Conservation (phyloP, 305 asterid species). For the Fraxinus platypoda region DNA sequence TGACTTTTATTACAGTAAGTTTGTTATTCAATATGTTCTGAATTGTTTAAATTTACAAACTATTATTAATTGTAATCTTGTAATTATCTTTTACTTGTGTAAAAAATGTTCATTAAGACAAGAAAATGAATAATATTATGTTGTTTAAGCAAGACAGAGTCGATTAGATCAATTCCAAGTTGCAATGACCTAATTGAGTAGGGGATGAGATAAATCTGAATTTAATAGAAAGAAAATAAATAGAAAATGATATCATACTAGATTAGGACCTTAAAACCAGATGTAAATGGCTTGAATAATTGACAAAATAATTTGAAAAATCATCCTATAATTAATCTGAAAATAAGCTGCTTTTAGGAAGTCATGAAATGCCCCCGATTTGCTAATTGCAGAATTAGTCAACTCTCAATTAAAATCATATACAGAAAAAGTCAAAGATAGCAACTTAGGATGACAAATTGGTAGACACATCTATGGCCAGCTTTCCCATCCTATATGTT, state of each 20-base stretch:
- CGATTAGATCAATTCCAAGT: not conserved
- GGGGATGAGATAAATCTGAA: not conserved
- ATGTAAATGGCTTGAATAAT: not conserved
- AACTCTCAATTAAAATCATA: not conserved
- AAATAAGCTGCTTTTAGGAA: not conserved
- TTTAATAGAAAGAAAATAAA: too few species aligned
- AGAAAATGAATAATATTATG: not conserved
- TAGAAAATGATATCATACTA: not conserved
- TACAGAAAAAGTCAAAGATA: not conserved
- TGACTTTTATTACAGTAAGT: too few species aligned
- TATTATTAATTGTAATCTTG: not conserved
- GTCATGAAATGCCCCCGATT: not conserved
- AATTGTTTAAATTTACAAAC: too few species aligned
- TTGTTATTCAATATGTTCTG: too few species aligned
- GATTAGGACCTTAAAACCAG: not conserved
- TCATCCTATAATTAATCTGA: not conserved
- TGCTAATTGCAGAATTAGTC: not conserved
- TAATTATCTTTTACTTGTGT: too few species aligned
- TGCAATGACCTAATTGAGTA: not conserved
- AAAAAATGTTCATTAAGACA: not conserved
- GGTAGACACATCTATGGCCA: not conserved
- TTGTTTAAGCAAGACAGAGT: not conserved
- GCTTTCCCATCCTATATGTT: not conserved
- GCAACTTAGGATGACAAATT: not conserved
- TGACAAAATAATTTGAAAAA: not conserved